Evolutionary conservation across 192 early-diverging fungal species (phyloP).

Genomic region (Coemansia guatemalensis): DNA sequence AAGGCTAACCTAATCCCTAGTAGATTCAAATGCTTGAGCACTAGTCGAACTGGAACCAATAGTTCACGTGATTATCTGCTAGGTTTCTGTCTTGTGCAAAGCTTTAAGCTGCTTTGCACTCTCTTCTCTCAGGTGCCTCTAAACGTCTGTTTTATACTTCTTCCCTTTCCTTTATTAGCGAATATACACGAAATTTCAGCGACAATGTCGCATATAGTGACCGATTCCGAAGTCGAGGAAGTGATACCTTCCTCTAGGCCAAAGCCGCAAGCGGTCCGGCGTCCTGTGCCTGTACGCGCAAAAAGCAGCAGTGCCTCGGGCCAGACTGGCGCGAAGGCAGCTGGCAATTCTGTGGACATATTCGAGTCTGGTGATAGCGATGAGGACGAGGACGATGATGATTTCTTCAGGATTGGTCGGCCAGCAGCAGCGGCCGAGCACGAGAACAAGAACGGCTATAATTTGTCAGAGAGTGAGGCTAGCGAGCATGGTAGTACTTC

Average conservation of each 20-base stretch:
- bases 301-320: not conserved
- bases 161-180: too few species aligned
- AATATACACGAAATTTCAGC: too few species aligned
- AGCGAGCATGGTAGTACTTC: not conserved
- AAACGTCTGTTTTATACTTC: too few species aligned
- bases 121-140: too few species aligned
- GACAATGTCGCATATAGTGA: conserved; percentile 7
- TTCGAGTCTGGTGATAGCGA: conserved; percentile 1
- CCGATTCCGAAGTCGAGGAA: conserved; percentile 35
- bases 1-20: too few species aligned
- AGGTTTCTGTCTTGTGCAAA: too few species aligned
- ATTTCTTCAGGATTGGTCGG: conserved; percentile 17
- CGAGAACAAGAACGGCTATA: not conserved
- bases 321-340: not conserved
- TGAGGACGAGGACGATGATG: conserved; percentile 21
- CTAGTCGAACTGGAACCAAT: too few species aligned
- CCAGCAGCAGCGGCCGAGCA: not conserved
- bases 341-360: not conserved
- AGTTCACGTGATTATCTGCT: too few species aligned
- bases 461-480: not conserved
- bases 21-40: too few species aligned
- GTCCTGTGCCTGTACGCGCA: conserved; percentile 15
- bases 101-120: too few species aligned
- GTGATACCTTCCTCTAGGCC: not conserved
- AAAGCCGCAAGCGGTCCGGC: conserved; percentile 11